Evolutionary conservation across 257 asterid genomes (phyloP).

Genomic region (Petrea volubilis): DNA sequence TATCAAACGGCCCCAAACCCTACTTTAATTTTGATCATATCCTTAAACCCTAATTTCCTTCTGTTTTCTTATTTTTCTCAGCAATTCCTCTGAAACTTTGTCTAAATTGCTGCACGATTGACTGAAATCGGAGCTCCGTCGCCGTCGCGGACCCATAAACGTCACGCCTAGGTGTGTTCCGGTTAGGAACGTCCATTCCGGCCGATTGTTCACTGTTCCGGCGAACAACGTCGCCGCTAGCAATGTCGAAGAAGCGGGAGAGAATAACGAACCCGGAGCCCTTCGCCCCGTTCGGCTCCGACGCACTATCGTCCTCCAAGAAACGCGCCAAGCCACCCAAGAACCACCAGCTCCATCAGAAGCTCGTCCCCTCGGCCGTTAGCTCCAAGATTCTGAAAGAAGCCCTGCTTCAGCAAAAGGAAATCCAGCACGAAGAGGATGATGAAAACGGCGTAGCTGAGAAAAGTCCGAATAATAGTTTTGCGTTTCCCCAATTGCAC

Average conservation of each 20-base stretch:
- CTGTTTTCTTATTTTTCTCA: too few species aligned
- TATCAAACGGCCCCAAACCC: too few species aligned
- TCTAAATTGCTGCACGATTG: too few species aligned
- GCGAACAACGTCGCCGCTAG: not conserved
- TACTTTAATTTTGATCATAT: too few species aligned
- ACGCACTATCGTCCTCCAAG: conserved; percentile 52
- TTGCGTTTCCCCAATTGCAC: conserved; percentile 34
- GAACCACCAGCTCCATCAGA: conserved; percentile 65
- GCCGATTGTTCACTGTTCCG: too few species aligned
- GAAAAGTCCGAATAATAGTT: conserved; percentile 12
- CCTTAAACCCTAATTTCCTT: too few species aligned
- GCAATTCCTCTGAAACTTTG: too few species aligned
- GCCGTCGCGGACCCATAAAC: too few species aligned
- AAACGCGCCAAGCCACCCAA: conserved; percentile 69
- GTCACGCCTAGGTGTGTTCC: too few species aligned
- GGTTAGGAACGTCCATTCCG: too few species aligned
- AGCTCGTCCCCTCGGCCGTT: conserved; percentile 63
- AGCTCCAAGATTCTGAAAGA: conserved; percentile 81
- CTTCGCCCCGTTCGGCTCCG: conserved; percentile 53
- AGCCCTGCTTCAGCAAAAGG: conserved; percentile 84
- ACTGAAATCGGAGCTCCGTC: too few species aligned
- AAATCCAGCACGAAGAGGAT: conserved; percentile 75
- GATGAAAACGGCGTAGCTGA: conserved; percentile 23
- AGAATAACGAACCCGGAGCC: conserved; percentile 87
- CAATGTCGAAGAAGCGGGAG: conserved; percentile 77